Conservation (phyloP, 768 basidiomycete genomes). For the Psilocybe subaeruginosa region DNA sequence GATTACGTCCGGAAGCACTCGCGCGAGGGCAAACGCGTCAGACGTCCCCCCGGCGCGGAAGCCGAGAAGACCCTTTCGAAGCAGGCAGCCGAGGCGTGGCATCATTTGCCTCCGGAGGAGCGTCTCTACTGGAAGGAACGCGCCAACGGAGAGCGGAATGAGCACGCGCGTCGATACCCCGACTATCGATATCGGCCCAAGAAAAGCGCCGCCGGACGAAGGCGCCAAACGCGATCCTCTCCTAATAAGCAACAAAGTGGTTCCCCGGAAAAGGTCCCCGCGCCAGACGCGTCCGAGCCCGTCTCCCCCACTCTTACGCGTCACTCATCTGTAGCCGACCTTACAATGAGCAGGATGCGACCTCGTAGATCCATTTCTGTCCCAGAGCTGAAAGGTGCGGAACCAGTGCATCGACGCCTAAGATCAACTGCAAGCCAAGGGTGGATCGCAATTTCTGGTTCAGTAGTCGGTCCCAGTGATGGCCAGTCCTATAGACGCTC, state of each 20-base stretch:
- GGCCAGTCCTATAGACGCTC: conserved; percentile 1
- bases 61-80: conserved; percentile 69
- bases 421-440: conserved; percentile 25
- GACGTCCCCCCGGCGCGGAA: conserved; percentile 36
- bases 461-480: conserved; percentile 2
- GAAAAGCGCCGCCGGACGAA: conserved; percentile 36
- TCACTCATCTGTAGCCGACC: background rate
- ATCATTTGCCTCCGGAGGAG: conserved; percentile 49
- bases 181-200: conserved; percentile 66
- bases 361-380: conserved; percentile 35
- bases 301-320: conserved; percentile 4
- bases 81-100: conserved; percentile 79
- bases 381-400: conserved; percentile 22
- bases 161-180: conserved; percentile 61
- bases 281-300: background rate
- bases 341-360: conserved; percentile 6
- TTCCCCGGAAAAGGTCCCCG: background rate
- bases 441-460: conserved; percentile 17
- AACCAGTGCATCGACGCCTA: conserved; percentile 19
- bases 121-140: conserved; percentile 51
- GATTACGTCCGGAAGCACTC: conserved; percentile 56
- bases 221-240: conserved; percentile 25
- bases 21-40: conserved; percentile 36
- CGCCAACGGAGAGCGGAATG: conserved; percentile 58
- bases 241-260: conserved; percentile 2